Conservation (phyloP, 208 protist species). For the Acanthamoeba sp. region DNA sequence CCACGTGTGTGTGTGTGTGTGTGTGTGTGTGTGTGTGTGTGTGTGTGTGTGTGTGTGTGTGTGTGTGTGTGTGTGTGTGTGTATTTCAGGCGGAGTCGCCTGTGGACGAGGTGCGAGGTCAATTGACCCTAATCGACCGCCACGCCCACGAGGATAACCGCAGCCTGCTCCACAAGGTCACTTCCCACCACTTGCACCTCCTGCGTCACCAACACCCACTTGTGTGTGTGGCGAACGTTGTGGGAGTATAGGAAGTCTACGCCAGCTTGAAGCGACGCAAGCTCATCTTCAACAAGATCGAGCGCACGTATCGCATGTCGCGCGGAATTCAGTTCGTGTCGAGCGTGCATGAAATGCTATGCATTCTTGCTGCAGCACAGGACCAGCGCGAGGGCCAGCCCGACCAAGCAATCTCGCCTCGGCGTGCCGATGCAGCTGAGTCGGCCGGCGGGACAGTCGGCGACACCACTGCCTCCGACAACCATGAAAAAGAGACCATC, state of each 20-base stretch:
- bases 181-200: neutral
- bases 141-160: neutral
- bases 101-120: neutral
- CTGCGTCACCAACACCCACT: no score
- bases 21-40: no score
- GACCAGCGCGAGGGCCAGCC: neutral
- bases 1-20: no score
- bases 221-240: no score
- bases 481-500: neutral
- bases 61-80: no score
- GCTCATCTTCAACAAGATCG: conserved; percentile 12
- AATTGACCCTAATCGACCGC: neutral
- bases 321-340: neutral
- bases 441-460: neutral
- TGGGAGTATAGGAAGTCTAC: conserved; percentile 9
- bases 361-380: neutral
- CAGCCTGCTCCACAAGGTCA: neutral
- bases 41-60: no score
- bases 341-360: neutral
- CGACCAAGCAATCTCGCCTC: no score
- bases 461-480: neutral
- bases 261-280: neutral
- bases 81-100: neutral
- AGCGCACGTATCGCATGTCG: neutral
- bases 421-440: neutral